Conservation (phyloP, 2,329 filamentous ascomycete genomes). For the Phialophora expanda region DNA sequence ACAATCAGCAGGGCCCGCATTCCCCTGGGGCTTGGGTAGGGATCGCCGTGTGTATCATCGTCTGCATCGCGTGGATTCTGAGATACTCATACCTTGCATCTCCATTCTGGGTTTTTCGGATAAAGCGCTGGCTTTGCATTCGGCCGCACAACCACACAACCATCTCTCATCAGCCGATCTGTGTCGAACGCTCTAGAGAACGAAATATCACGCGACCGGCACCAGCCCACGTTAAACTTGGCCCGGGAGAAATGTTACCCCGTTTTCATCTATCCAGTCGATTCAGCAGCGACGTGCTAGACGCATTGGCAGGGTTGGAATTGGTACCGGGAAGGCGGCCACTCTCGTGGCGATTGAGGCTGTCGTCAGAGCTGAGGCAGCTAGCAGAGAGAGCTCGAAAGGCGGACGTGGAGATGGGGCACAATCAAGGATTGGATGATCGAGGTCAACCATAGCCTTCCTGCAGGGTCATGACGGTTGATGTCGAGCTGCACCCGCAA, state of each 20-base stretch:
- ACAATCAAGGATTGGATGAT: not conserved
- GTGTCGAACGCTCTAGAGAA: not conserved
- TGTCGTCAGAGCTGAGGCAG: constrained; percentile 16
- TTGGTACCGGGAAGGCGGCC: constrained; percentile 9
- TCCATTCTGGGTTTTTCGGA: constrained; percentile 15
- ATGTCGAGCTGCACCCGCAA: not conserved
- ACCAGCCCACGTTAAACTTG: constrained; percentile 8
- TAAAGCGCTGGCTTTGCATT: constrained; percentile 9
- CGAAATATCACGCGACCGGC: constrained; percentile 5
- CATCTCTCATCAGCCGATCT: constrained; percentile 9
- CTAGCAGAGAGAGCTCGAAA: not conserved
- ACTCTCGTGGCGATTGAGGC: constrained; percentile 22
- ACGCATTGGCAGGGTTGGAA: constrained; percentile 16
- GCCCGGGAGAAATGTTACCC: constrained; percentile 19
- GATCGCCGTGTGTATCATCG: constrained; percentile 25
- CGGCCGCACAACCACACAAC: not conserved
- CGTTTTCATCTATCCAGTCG: constrained; percentile 11
- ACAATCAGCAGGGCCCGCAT: not conserved
- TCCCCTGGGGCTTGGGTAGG: constrained; percentile 22
- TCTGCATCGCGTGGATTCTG: constrained; percentile 17
- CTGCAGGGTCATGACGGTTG: not conserved
- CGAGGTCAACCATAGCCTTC: not conserved
- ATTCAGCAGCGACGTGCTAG: constrained; percentile 27
- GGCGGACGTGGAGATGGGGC: not conserved
- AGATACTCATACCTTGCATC: constrained; percentile 29